A percentile compares a stretch with the other conserved stretches of the same genome.
These are phyloP conservation scores for Cardamine occulta DNA, from an alignment of 345 rosid species.

Conservation along the genomic window DNA sequence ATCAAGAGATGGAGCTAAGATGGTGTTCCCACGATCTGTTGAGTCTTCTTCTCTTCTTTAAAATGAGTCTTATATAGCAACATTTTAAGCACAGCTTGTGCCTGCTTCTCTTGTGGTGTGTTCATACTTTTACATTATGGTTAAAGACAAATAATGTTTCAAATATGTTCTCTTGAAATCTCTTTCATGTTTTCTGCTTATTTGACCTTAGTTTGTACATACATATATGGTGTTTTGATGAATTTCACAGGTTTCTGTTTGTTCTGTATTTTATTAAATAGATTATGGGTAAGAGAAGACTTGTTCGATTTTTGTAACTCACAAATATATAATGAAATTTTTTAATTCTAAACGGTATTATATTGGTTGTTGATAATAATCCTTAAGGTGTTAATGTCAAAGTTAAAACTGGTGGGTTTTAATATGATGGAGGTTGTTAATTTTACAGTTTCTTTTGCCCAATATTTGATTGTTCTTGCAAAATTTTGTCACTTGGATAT, in stretches of 20 bases:
- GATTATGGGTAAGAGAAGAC: too few species aligned
- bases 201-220: conserved; percentile 32
- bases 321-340: too few species aligned
- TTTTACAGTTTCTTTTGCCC: too few species aligned
- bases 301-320: too few species aligned
- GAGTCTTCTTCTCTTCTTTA: conserved; percentile 3
- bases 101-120: conserved; percentile 36
- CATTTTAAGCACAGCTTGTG: conserved; percentile 35
- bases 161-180: background rate
- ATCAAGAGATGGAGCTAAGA: conserved; percentile 12
- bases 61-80: background rate
- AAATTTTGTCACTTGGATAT: too few species aligned
- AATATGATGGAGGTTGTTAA: too few species aligned
- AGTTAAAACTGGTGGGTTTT: too few species aligned
- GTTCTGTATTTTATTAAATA: background rate
- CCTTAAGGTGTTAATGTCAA: too few species aligned
- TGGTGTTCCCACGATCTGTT: conserved; percentile 30
- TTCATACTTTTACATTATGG: background rate
- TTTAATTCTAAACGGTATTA: too few species aligned
- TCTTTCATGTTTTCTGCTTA: background rate
- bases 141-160: background rate
- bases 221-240: conserved; percentile 2
- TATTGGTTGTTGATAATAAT: too few species aligned
- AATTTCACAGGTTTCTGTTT: background rate
- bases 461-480: too few species aligned